Conservation (phyloP, 2,329 filamentous ascomycete species). For the Rhynchosporium graminicola region DNA sequence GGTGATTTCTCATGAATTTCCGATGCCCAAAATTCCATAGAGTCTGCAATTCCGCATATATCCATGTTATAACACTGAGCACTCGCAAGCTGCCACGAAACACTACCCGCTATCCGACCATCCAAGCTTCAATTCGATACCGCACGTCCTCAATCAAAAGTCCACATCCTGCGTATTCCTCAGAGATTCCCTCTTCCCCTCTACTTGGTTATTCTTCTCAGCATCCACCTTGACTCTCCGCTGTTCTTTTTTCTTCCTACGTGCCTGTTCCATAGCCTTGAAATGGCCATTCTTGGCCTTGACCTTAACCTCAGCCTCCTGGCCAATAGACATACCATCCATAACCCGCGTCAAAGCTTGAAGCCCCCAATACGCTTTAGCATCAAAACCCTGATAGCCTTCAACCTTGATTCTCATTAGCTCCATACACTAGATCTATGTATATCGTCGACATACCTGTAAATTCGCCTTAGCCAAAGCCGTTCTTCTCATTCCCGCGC, state of each 20-base stretch:
- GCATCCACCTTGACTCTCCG: neutral
- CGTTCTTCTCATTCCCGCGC: neutral
- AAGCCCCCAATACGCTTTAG: neutral
- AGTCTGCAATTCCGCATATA: too few relatives aligned
- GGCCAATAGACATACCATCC: neutral
- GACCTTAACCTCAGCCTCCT: neutral
- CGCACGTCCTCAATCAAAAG: neutral
- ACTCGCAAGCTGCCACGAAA: too few relatives aligned
- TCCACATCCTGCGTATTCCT: neutral
- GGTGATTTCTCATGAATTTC: too few relatives aligned
- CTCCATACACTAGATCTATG: neutral
- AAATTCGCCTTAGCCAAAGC: neutral
- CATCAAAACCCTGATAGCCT: conserved; percentile 1
- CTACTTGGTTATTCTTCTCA: neutral
- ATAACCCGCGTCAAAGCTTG: neutral
- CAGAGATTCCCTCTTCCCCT: neutral
- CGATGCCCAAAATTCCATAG: too few relatives aligned
- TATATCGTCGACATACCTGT: neutral
- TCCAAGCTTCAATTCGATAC: too few relatives aligned
- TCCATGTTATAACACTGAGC: too few relatives aligned
- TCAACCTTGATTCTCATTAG: neutral
- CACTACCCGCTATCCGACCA: too few relatives aligned
- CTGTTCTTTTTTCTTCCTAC: neutral
- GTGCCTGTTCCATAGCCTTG: neutral
- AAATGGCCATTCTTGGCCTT: neutral